Conservation (phyloP, 2,329 filamentous ascomycete genomes). For the Thielaviopsis populi region DNA sequence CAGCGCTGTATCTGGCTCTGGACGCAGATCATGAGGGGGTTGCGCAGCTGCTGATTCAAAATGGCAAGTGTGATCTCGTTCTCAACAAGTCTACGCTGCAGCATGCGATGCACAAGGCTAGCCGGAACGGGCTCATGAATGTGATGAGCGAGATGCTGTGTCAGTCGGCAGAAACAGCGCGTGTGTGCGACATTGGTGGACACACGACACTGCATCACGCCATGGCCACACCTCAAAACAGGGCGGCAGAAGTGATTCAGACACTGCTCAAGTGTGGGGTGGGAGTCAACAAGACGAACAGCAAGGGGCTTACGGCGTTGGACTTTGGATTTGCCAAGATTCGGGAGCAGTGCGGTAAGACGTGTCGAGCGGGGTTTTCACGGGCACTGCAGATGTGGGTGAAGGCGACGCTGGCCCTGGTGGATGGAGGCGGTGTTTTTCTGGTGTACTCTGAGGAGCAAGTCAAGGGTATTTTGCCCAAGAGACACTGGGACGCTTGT, state of each 20-base stretch:
- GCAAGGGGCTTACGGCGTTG: slow-evolving; percentile 8
- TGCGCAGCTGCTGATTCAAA: background rate
- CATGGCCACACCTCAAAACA: slow-evolving; percentile 5
- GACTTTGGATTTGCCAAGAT: slow-evolving; percentile 8
- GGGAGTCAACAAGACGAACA: background rate
- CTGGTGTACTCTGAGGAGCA: background rate
- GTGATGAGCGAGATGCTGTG: background rate
- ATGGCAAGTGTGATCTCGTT: background rate
- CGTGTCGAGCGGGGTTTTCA: background rate
- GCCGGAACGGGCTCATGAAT: background rate
- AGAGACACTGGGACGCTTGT: background rate
- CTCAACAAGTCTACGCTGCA: slow-evolving; percentile 5
- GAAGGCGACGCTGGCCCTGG: background rate
- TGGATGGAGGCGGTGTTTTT: slow-evolving; percentile 8
- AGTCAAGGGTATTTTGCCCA: background rate
- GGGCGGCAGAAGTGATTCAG: background rate
- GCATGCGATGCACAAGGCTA: slow-evolving; percentile 13
- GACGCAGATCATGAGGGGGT: slow-evolving; percentile 8
- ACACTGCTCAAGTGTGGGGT: background rate
- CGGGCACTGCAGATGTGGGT: background rate
- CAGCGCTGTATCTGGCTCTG: slow-evolving; percentile 11
- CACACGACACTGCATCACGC: slow-evolving; percentile 10
- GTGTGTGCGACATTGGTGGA: background rate
- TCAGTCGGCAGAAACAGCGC: background rate
- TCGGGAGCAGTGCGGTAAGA: background rate